Evolutionary conservation across 1,284 basidiomycete species (phyloP).

Genomic region (Apiotrichum porosum): DNA sequence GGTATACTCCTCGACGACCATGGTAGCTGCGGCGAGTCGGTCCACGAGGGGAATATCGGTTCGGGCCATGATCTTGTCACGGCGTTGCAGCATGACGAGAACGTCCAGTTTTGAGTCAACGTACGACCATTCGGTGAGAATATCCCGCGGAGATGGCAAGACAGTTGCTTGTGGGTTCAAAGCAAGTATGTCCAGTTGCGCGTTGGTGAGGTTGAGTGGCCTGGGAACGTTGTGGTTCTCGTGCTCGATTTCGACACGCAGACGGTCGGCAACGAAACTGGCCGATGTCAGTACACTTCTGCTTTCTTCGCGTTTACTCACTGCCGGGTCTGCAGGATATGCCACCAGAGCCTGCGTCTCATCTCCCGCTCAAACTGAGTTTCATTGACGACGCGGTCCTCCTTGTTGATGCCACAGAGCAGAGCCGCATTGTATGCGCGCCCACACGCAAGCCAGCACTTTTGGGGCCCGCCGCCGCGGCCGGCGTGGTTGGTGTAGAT

Average conservation of each 20-base stretch:
- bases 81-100: neutral
- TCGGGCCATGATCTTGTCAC: neutral
- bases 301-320: neutral
- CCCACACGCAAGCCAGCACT: neutral
- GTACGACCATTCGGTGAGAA: conserved; percentile 2
- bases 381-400: neutral
- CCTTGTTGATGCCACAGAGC: neutral
- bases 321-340: neutral
- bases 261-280: neutral
- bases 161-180: neutral
- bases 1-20: neutral
- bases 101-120: neutral
- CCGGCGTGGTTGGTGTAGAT: neutral
- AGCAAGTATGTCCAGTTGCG: neutral
- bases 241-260: conserved; percentile 1
- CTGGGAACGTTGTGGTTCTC: conserved; percentile 1
- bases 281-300: neutral
- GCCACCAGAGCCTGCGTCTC: conserved; percentile 1
- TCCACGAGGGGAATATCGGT: neutral
- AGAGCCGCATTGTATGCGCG: conserved; percentile 4
- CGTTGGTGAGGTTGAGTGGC: conserved; percentile 1
- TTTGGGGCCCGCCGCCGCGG: neutral
- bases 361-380: conserved; percentile 1
- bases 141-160: neutral
- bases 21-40: neutral